Percentiles rank a stretch among this genome's conserved stretches.
These are phyloP conservation scores for Polygonum maritimum DNA, from an alignment of 148 eudicot genomes.

Conservation along the genomic window DNA sequence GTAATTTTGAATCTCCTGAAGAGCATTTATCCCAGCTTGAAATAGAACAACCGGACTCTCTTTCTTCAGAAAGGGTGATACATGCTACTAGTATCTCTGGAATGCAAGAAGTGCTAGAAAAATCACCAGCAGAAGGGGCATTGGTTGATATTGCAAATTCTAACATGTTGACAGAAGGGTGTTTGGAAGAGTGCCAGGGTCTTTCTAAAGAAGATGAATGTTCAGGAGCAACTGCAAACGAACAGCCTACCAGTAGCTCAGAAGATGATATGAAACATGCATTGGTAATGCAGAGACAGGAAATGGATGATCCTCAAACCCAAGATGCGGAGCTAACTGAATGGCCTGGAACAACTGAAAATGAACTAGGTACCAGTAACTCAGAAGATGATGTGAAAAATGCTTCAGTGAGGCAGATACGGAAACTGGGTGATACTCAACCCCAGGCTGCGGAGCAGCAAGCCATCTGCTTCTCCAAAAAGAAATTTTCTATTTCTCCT, in stretches of 20 bases:
- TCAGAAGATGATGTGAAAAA: neutral
- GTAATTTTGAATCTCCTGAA: neutral
- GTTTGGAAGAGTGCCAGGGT: no score
- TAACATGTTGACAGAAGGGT: no score
- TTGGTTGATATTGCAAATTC: neutral
- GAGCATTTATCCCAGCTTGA: neutral
- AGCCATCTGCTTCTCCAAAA: constrained; percentile 9
- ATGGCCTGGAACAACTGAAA: neutral
- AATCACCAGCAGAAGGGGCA: neutral
- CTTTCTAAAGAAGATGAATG: neutral
- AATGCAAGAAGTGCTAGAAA: neutral
- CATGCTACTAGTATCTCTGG: neutral
- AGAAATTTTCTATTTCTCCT: constrained; percentile 10
- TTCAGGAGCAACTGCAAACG: neutral
- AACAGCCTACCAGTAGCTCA: neutral
- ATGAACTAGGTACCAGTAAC: neutral
- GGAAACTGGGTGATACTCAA: neutral
- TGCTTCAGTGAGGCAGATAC: neutral
- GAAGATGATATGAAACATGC: neutral
- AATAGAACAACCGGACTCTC: neutral
- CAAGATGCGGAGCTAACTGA: neutral
- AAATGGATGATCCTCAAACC: neutral
- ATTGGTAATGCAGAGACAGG: neutral
- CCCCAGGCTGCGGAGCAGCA: neutral
- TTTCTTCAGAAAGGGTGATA: neutral